Conservation (phyloP, 306 rosid genomes). For the Sesbania bispinosa region DNA sequence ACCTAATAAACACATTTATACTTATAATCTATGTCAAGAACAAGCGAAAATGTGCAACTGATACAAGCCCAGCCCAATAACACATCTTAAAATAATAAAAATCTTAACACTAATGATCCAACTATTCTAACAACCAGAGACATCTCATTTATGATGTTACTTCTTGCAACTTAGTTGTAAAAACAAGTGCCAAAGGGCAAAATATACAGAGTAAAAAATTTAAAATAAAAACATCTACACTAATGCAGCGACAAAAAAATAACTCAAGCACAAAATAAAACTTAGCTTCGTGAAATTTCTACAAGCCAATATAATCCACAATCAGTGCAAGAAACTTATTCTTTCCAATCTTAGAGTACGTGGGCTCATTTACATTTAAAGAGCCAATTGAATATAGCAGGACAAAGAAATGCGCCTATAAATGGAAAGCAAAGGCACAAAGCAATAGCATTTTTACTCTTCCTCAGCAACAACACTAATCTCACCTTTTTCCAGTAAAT, state of each 20-base stretch:
- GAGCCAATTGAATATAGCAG: conserved; percentile 33
- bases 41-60: not conserved
- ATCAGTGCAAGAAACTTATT: conserved; percentile 42
- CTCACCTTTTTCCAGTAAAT: conserved; percentile 89
- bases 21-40: not conserved
- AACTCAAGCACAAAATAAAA: not conserved
- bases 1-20: not conserved
- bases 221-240: not conserved
- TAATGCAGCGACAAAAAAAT: not conserved
- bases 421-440: conserved; percentile 12
- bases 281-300: conserved; percentile 15
- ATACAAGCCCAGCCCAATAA: not conserved
- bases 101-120: not conserved
- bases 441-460: conserved; percentile 35
- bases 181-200: not conserved
- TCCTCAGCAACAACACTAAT: conserved; percentile 68
- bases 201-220: not conserved
- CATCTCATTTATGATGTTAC: not conserved
- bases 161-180: not conserved
- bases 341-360: conserved; percentile 23
- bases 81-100: not conserved
- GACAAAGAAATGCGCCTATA: conserved; percentile 23
- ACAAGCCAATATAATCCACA: conserved; percentile 30
- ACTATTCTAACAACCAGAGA: not conserved
- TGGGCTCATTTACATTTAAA: conserved; percentile 38